Conservation (phyloP, 331 rosid species). For the Quercus tomentella region DNA sequence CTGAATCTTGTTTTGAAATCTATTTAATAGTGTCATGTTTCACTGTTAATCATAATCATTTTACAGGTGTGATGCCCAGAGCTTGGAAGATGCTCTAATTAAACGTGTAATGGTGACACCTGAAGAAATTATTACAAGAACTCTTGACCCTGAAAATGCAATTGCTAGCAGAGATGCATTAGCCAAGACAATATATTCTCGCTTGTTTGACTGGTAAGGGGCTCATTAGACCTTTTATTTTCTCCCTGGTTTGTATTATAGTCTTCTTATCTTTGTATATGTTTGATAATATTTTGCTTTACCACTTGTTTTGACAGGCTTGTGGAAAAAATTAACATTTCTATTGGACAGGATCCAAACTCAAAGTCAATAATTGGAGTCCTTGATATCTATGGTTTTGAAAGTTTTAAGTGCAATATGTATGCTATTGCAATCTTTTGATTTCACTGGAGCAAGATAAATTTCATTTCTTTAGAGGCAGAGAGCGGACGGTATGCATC, state of each 20-base stretch:
- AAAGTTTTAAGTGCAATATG: slow-evolving; percentile 88
- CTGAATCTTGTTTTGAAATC: no score
- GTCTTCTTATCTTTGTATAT: no score
- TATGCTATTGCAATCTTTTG: no score
- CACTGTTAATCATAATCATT: no score
- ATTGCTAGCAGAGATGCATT: slow-evolving; percentile 87
- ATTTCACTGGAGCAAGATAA: no score
- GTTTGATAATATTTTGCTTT: no score
- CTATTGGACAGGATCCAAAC: slow-evolving; percentile 95
- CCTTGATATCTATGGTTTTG: slow-evolving; percentile 98
- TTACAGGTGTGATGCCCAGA: slow-evolving; percentile 69
- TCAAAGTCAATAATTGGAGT: slow-evolving; percentile 90
- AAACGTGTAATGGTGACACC: no score
- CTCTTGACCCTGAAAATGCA: slow-evolving; percentile 94
- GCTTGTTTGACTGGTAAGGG: slow-evolving; percentile 90
- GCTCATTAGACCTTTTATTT: not conserved
- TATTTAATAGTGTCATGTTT: no score
- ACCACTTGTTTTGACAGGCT: slow-evolving; percentile 47
- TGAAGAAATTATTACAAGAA: slow-evolving; percentile 93
- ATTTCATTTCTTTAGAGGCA: no score
- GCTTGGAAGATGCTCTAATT: no score
- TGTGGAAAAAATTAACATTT: slow-evolving; percentile 87
- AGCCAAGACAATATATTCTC: slow-evolving; percentile 92
- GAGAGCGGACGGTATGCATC: no score
- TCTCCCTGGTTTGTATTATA: no score